phyloP scores from a whole-genome alignment of 1,139 yeast genomes.

The Geotrichum siamense region DNA sequence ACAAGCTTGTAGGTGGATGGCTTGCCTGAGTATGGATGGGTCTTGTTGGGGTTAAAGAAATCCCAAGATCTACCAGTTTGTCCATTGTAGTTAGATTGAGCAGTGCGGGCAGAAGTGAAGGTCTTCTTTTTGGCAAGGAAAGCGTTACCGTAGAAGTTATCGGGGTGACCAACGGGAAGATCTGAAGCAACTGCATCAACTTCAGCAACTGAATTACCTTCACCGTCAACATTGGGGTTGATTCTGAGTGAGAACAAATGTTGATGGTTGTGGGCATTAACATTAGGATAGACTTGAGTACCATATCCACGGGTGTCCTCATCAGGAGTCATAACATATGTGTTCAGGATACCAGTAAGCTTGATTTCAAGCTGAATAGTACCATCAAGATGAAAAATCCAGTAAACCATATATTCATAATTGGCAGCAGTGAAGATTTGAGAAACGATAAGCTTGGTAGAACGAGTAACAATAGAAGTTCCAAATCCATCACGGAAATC shows the following conservation, averaged over 20 bases:
- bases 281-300: slow-evolving; percentile 64
- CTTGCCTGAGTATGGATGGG: slow-evolving; percentile 63
- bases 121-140: slow-evolving; percentile 56
- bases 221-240: slow-evolving; percentile 78
- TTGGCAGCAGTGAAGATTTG: slow-evolving; percentile 82
- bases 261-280: slow-evolving; percentile 80
- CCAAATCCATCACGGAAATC: slow-evolving; percentile 76
- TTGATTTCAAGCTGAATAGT: slow-evolving; percentile 70
- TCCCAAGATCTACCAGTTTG: slow-evolving; percentile 71
- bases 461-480: slow-evolving; percentile 68
- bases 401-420: slow-evolving; percentile 77
- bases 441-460: slow-evolving; percentile 63
- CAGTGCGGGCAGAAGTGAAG: slow-evolving; percentile 61
- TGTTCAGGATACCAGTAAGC: slow-evolving; percentile 70
- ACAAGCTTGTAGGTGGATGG: slow-evolving; percentile 73
- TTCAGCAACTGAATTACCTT: slow-evolving; percentile 63
- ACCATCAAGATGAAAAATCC: slow-evolving; percentile 79
- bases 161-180: slow-evolving; percentile 54
- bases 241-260: slow-evolving; percentile 73
- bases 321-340: slow-evolving; percentile 53
- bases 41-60: slow-evolving; percentile 59
- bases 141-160: slow-evolving; percentile 67
- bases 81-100: slow-evolving; percentile 56
- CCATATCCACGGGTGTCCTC: slow-evolving; percentile 73
- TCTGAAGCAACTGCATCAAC: slow-evolving; percentile 59